Conservation (phyloP, 352 stramenopile species). For the Phytophthora pistaciae region DNA sequence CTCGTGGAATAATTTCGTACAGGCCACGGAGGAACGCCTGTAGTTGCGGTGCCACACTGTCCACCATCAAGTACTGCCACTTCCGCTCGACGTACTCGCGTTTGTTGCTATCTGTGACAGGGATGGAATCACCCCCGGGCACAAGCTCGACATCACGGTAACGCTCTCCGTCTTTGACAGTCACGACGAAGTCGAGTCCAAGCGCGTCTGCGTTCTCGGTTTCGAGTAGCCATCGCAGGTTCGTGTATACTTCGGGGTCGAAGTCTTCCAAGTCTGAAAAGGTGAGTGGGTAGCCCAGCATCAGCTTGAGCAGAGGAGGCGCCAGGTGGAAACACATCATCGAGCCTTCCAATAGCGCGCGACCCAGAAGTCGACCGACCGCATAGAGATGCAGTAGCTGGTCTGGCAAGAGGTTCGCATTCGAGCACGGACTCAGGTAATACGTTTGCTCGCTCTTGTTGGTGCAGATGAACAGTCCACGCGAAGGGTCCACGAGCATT, state of each 20-base stretch:
- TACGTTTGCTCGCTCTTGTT: conserved; percentile 51
- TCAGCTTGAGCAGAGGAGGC: conserved; percentile 94
- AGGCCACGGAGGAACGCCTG: conserved; percentile 90
- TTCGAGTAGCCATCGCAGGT: conserved; percentile 58
- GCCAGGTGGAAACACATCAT: conserved; percentile 92
- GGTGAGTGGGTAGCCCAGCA: conserved; percentile 91
- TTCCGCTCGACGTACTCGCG: conserved; percentile 89
- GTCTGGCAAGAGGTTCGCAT: conserved; percentile 28
- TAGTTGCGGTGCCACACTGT: conserved; percentile 86
- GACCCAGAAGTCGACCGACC: conserved; percentile 45
- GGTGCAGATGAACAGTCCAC: conserved; percentile 38
- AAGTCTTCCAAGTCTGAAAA: conserved; percentile 89
- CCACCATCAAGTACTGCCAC: conserved; percentile 92
- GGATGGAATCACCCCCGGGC: conserved; percentile 43
- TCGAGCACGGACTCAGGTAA: conserved; percentile 45
- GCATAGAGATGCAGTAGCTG: conserved; percentile 43
- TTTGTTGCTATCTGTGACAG: conserved; percentile 94
- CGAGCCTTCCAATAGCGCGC: conserved; percentile 79
- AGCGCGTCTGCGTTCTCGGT: conserved; percentile 50
- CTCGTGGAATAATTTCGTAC: conserved; percentile 94
- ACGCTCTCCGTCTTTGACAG: conserved; percentile 19
- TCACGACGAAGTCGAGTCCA: conserved; percentile 57
- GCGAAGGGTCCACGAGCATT: conserved; percentile 33
- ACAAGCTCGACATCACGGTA: conserved; percentile 44
- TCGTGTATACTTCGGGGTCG: conserved; percentile 45